Evolutionary conservation across 768 basidiomycete species (phyloP).

Genomic region (Tephrocybe sp.): DNA sequence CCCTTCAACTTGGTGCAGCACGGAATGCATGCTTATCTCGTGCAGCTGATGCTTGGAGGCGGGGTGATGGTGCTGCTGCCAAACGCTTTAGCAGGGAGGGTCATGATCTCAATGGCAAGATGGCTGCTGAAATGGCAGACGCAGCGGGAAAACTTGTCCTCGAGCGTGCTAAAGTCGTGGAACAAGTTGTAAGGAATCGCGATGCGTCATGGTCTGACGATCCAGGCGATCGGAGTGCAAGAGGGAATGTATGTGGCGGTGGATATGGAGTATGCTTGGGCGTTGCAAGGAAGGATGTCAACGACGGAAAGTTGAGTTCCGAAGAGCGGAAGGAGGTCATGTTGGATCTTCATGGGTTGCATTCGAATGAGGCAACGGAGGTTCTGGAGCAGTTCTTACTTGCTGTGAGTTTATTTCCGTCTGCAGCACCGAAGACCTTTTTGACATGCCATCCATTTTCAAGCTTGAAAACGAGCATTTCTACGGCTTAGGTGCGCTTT

Average conservation of each 20-base stretch:
- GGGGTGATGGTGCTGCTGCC: conserved; percentile 93
- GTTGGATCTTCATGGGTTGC: conserved; percentile 91
- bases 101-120: conserved; percentile 88
- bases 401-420: conserved; percentile 53
- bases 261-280: conserved; percentile 88
- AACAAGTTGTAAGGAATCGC: conserved; percentile 69
- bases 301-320: conserved; percentile 55
- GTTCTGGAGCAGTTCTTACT: conserved; percentile 87
- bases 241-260: conserved; percentile 76
- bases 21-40: conserved; percentile 92
- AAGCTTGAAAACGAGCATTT: conserved; percentile 88
- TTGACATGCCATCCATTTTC: conserved; percentile 3
- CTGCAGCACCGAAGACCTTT: background rate
- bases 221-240: conserved; percentile 66
- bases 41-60: conserved; percentile 94
- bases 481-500: conserved; percentile 71
- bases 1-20: conserved; percentile 89
- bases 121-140: conserved; percentile 80
- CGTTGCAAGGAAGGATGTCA: conserved; percentile 60
- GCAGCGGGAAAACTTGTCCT: conserved; percentile 85
- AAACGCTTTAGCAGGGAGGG: conserved; percentile 94
- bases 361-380: conserved; percentile 90
- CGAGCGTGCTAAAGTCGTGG: conserved; percentile 73
- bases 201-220: conserved; percentile 84
- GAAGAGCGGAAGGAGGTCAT: conserved; percentile 89